Percentiles rank a stretch among this genome's conserved stretches.
phyloP scores from a whole-genome alignment of 805 yeast genomes.

The Candida ulmi region DNA sequence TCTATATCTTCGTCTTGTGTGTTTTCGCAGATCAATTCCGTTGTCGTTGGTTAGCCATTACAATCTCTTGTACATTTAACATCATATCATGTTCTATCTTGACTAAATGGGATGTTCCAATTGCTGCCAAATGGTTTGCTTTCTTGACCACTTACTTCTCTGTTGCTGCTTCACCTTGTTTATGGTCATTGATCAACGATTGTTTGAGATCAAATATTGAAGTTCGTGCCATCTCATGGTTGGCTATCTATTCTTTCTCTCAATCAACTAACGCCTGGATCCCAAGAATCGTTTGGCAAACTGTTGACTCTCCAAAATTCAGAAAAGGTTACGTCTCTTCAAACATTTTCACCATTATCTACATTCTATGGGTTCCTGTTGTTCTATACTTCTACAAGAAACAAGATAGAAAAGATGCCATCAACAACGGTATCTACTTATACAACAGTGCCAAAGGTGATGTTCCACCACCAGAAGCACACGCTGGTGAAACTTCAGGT shows the following conservation, averaged over 20 bases:
- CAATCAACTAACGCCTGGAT: slow-evolving; percentile 52
- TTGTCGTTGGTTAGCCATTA: slow-evolving; percentile 37
- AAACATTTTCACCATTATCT: slow-evolving; percentile 39
- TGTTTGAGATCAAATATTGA: slow-evolving; percentile 52
- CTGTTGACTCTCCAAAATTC: slow-evolving; percentile 53
- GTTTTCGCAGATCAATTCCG: slow-evolving; percentile 10
- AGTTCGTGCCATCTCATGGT: slow-evolving; percentile 50
- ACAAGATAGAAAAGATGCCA: slow-evolving; percentile 42
- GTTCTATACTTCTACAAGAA: slow-evolving; percentile 49
- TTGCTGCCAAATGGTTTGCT: slow-evolving; percentile 60
- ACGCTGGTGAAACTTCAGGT: background rate
- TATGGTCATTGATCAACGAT: slow-evolving; percentile 54
- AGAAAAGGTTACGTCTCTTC: slow-evolving; percentile 49
- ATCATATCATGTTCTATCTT: slow-evolving; percentile 40
- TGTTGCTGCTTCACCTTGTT: slow-evolving; percentile 59
- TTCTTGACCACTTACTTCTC: slow-evolving; percentile 54
- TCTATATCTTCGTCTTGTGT: slow-evolving; percentile 40
- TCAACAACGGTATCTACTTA: slow-evolving; percentile 42
- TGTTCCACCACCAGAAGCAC: slow-evolving; percentile 1
- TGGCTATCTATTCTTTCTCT: slow-evolving; percentile 42
- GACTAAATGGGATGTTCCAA: slow-evolving; percentile 45
- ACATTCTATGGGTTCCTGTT: slow-evolving; percentile 44
- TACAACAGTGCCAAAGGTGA: slow-evolving; percentile 36
- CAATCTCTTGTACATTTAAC: slow-evolving; percentile 34
- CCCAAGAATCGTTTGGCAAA: slow-evolving; percentile 46